Evolutionary conservation across 148 eudicot species (phyloP).

Genomic region (Chenopodium quinoa): DNA sequence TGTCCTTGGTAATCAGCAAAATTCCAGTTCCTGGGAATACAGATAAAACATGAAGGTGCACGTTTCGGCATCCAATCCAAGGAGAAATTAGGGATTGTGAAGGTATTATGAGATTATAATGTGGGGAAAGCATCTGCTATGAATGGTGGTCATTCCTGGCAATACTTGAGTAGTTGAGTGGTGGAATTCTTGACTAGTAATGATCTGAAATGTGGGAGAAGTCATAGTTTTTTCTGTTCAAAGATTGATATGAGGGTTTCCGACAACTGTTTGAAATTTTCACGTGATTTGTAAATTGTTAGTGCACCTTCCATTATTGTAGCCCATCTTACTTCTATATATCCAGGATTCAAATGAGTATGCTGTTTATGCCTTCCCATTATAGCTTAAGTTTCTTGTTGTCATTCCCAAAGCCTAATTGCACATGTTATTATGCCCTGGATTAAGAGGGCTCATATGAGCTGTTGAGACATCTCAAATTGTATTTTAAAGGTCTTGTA

Average conservation of each 20-base stretch:
- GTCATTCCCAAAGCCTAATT: background rate
- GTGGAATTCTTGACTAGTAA: background rate
- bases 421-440: background rate
- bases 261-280: background rate
- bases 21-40: too few species aligned
- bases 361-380: background rate
- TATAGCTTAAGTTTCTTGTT: background rate
- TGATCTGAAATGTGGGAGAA: background rate
- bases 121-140: background rate
- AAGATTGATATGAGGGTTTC: background rate
- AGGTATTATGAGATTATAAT: background rate
- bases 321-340: background rate
- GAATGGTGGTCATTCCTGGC: background rate
- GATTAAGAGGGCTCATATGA: background rate
- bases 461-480: background rate
- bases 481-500: background rate
- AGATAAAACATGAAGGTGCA: too few species aligned
- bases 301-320: background rate
- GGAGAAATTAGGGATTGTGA: background rate
- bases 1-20: background rate
- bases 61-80: too few species aligned
- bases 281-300: background rate
- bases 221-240: background rate
- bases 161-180: background rate
- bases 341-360: background rate